These are phyloP conservation scores for Scheffersomyces parashehatae DNA, from an alignment of 1,139 yeast genomes.

Conservation along the genomic window DNA sequence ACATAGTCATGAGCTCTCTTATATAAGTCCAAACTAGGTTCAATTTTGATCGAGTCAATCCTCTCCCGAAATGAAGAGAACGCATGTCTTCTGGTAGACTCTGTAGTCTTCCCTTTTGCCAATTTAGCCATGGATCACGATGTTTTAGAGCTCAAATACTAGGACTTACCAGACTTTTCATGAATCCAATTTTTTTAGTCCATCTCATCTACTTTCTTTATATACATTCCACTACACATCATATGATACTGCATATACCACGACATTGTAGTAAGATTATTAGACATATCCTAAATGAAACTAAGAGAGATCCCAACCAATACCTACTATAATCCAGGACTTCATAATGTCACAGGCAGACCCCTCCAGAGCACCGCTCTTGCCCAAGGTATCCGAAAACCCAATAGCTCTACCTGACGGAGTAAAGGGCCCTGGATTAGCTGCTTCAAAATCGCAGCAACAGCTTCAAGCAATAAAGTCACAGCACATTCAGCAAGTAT, in stretches of 20 bases:
- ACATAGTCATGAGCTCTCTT: slow-evolving; percentile 69
- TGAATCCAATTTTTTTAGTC: slow-evolving; percentile 5
- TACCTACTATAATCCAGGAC: too few relatives aligned
- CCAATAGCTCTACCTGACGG: slow-evolving; percentile 19
- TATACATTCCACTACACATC: too few relatives aligned
- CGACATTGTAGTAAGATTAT: too few relatives aligned
- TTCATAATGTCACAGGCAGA: neutral
- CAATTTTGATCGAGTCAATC: slow-evolving; percentile 80
- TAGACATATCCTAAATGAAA: too few relatives aligned
- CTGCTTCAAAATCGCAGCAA: slow-evolving; percentile 1
- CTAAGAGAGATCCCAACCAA: too few relatives aligned
- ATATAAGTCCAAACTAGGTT: slow-evolving; percentile 67
- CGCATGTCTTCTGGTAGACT: slow-evolving; percentile 59
- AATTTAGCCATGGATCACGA: slow-evolving; percentile 6
- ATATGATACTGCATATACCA: too few relatives aligned
- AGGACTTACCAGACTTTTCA: neutral
- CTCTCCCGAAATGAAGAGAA: slow-evolving; percentile 80
- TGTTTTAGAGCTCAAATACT: slow-evolving; percentile 6
- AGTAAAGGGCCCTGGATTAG: slow-evolving; percentile 1
- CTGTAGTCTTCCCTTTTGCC: slow-evolving; percentile 42
- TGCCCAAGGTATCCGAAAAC: slow-evolving; percentile 36
- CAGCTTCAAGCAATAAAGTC: slow-evolving; percentile 2
- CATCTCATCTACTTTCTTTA: slow-evolving; percentile 10
- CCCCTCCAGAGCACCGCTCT: slow-evolving; percentile 20
- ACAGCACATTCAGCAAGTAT: slow-evolving; percentile 6